These are phyloP conservation scores for Scutellospora calospora DNA, from an alignment of 371 early-diverging fungal genomes.

Conservation along the genomic window DNA sequence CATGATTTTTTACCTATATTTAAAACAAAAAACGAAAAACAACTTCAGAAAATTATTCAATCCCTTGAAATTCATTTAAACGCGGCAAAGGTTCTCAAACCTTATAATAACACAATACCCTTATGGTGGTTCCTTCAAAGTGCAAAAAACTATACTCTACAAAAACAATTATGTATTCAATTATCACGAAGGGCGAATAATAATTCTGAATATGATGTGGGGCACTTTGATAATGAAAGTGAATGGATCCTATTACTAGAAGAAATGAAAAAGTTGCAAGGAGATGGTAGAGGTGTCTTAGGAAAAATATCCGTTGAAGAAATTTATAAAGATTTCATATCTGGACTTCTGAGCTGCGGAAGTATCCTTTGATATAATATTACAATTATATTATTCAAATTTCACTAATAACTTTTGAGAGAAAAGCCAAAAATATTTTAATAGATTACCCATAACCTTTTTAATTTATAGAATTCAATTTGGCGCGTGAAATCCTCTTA, in stretches of 20 bases:
- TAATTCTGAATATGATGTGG: slow-evolving; percentile 63
- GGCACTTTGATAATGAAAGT: slow-evolving; percentile 68
- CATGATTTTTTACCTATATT: slow-evolving; percentile 57
- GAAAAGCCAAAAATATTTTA: no score
- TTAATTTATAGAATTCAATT: slow-evolving; percentile 61
- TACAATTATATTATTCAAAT: neutral
- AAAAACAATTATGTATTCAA: slow-evolving; percentile 68
- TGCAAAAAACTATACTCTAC: slow-evolving; percentile 52
- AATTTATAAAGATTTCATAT: slow-evolving; percentile 73
- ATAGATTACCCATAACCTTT: neutral
- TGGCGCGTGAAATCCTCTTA: slow-evolving; percentile 71
- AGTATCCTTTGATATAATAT: slow-evolving; percentile 60
- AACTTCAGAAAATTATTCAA: slow-evolving; percentile 68
- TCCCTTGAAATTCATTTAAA: slow-evolving; percentile 70
- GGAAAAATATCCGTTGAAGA: slow-evolving; percentile 61
- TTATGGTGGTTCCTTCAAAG: slow-evolving; percentile 71
- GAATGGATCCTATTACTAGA: slow-evolving; percentile 76
- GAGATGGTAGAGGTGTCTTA: slow-evolving; percentile 65
- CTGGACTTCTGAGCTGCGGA: slow-evolving; percentile 72
- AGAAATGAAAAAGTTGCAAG: slow-evolving; percentile 66
- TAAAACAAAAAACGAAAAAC: slow-evolving; percentile 56
- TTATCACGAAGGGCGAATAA: slow-evolving; percentile 74
- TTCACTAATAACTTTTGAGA: slow-evolving; percentile 20
- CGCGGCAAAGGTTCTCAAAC: slow-evolving; percentile 68
- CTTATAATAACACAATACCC: slow-evolving; percentile 68